Percentiles rank a stretch among this genome's conserved stretches.
Conservation (phyloP, 2,329 filamentous ascomycete species). For the Claviceps digitariae region DNA sequence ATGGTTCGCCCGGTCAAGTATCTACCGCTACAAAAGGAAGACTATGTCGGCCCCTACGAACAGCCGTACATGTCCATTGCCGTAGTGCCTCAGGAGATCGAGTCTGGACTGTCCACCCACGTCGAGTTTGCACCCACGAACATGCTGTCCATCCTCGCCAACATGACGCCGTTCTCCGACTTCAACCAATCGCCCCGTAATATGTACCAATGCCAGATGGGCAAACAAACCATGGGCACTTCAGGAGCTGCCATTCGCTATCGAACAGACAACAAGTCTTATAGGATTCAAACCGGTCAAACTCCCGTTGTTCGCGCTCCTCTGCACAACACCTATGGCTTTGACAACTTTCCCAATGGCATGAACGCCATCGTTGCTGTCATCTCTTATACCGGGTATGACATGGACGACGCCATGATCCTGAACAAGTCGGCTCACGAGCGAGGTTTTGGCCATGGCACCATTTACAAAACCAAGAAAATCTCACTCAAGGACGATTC, state of each 20-base stretch:
- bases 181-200: conserved; percentile 98
- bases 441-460: conserved; percentile 87
- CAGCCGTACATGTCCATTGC: conserved; percentile 98
- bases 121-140: conserved; percentile 92
- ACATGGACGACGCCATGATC: conserved; percentile 99
- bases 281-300: conserved; percentile 87
- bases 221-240: conserved; percentile 98
- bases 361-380: conserved; percentile 93
- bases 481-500: conserved; percentile 73
- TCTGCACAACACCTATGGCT: conserved; percentile 87
- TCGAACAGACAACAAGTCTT: conserved; percentile 94
- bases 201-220: conserved; percentile 99
- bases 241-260: conserved; percentile 73
- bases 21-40: conserved; percentile 69
- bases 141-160: conserved; percentile 92
- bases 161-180: conserved; percentile 97
- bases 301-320: conserved; percentile 87
- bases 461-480: conserved; percentile 96
- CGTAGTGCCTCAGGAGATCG: conserved; percentile 73
- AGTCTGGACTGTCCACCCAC: conserved; percentile 80
- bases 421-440: conserved; percentile 96
- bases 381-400: conserved; percentile 96
- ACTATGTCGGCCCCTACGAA: conserved; percentile 85
- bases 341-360: conserved; percentile 97
- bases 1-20: conserved; percentile 93